A percentile compares a stretch with the other conserved stretches of the same genome.
Conservation (phyloP, 208 protist species). For the Leishmania guyanensis region DNA sequence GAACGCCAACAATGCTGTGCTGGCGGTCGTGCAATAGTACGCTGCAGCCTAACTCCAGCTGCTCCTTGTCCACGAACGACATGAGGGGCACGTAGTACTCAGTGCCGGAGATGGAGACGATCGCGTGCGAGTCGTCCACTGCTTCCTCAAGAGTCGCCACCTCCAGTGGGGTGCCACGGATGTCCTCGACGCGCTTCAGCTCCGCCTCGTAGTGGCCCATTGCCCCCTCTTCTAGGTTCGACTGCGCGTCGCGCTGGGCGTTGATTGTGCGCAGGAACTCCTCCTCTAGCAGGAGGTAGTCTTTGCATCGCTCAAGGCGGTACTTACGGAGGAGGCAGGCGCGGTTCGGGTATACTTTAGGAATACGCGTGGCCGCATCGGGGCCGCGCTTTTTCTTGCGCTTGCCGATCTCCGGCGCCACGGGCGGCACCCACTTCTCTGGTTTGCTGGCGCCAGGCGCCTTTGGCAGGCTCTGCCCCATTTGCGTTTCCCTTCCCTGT, state of each 20-base stretch:
- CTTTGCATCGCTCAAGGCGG: constrained; percentile 98
- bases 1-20: constrained; percentile 97
- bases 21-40: constrained; percentile 98
- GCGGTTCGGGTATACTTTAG: constrained; percentile 94
- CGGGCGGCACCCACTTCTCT: constrained; percentile 96
- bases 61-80: constrained; percentile 99
- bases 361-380: constrained; percentile 75
- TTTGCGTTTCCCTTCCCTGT: constrained; percentile 12
- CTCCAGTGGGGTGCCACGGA: constrained; percentile 98
- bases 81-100: constrained; percentile 99
- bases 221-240: constrained; percentile 78
- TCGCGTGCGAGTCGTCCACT: constrained; percentile 99
- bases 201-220: constrained; percentile 94
- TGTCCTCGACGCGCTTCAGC: constrained; percentile 96
- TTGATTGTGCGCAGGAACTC: constrained; percentile 97
- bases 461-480: constrained; percentile 75
- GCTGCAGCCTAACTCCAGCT: constrained; percentile 97
- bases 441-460: constrained; percentile 45
- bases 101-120: constrained; percentile 96
- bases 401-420: constrained; percentile 93
- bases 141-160: constrained; percentile 99
- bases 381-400: constrained; percentile 88
- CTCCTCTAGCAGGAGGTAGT: constrained; percentile 99
- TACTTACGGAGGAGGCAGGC: constrained; percentile 98
- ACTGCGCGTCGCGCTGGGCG: constrained; percentile 78